A percentile compares a stretch with the other conserved stretches of the same genome.
These are phyloP conservation scores for Colletotrichum sp. DNA, from an alignment of 2,329 filamentous ascomycete genomes.

Conservation along the genomic window DNA sequence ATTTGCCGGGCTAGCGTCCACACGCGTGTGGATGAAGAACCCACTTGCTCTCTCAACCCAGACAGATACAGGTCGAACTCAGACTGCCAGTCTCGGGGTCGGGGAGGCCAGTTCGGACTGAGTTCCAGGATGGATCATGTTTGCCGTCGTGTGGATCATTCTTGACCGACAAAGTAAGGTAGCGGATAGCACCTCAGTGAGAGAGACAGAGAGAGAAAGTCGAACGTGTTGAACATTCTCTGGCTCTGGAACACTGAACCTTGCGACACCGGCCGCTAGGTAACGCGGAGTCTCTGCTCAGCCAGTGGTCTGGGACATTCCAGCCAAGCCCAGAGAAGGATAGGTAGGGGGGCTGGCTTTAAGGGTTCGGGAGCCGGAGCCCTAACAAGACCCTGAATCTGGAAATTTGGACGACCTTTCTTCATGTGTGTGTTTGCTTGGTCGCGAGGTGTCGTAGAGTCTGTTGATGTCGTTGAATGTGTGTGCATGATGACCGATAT, in stretches of 20 bases:
- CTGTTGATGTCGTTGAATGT: not conserved
- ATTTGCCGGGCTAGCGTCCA: not conserved
- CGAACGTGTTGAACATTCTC: not conserved
- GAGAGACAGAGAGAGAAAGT: not conserved
- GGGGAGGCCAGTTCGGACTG: not conserved
- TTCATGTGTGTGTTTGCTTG: not conserved
- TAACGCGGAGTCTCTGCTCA: not conserved
- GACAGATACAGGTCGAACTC: not conserved
- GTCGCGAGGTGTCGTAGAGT: not conserved
- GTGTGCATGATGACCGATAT: not conserved
- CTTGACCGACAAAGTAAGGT: not conserved
- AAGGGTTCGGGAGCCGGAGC: conserved; percentile 14
- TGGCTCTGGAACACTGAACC: not conserved
- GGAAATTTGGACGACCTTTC: not conserved
- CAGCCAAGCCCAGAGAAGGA: not conserved
- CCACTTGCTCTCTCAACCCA: not conserved
- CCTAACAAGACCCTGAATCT: conserved; percentile 18
- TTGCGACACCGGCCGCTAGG: conserved; percentile 15
- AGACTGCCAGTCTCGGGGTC: not conserved
- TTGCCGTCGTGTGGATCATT: not conserved
- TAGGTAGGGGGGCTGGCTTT: not conserved
- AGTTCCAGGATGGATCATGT: not conserved
- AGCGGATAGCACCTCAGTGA: not conserved
- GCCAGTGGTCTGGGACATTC: not conserved
- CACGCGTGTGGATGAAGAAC: not conserved